Evolutionary conservation across 2,329 filamentous ascomycete species (phyloP).

Genomic region (Cladosporium sp.): DNA sequence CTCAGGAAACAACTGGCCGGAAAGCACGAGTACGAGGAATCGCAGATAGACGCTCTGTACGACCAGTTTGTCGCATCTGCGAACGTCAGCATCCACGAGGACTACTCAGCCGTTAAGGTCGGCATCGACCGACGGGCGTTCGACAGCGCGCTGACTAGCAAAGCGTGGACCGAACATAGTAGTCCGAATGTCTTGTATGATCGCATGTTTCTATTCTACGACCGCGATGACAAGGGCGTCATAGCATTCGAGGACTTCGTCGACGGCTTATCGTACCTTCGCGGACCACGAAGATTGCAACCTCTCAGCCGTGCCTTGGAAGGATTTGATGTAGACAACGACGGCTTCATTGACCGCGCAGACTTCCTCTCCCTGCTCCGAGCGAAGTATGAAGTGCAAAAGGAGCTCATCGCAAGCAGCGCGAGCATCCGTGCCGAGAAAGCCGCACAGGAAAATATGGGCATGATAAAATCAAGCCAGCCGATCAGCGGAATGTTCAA

Average conservation of each 20-base stretch:
- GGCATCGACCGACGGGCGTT: constrained; percentile 93
- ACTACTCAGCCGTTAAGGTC: constrained; percentile 68
- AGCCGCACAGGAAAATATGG: constrained; percentile 18
- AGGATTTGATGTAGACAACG: constrained; percentile 83
- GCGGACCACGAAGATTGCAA: constrained; percentile 54
- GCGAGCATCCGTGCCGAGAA: constrained; percentile 2
- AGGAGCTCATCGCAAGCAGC: not conserved
- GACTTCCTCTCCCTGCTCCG: constrained; percentile 90
- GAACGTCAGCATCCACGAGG: constrained; percentile 73
- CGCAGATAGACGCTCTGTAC: constrained; percentile 88
- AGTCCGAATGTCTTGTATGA: constrained; percentile 89
- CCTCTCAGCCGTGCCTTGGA: constrained; percentile 71
- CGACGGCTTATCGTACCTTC: constrained; percentile 65
- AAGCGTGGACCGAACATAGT: constrained; percentile 60
- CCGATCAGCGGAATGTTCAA: constrained; percentile 42
- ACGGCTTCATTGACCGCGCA: constrained; percentile 76
- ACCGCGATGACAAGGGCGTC: constrained; percentile 78
- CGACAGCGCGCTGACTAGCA: constrained; percentile 70
- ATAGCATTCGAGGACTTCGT: constrained; percentile 93
- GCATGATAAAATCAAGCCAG: constrained; percentile 39
- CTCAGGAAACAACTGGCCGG: constrained; percentile 57
- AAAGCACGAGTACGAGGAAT: constrained; percentile 58
- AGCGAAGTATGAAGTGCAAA: constrained; percentile 61
- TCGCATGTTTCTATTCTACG: constrained; percentile 94
- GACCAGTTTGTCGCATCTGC: constrained; percentile 96